phyloP scores from a whole-genome alignment of 352 stramenopile species.

The Globisporangium lucens region DNA sequence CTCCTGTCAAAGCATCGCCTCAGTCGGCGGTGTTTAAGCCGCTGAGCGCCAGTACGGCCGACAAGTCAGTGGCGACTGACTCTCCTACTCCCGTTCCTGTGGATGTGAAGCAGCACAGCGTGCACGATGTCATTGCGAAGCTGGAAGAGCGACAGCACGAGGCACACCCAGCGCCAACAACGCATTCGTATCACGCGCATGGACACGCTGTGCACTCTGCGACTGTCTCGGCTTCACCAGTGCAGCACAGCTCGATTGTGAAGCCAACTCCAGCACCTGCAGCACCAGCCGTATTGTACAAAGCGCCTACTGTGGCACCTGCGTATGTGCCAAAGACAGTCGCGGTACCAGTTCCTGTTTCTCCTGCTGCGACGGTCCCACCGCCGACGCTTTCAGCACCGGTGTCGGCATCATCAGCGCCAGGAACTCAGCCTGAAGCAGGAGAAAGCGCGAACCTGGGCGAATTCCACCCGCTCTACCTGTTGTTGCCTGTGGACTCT shows the following conservation, averaged over 20 bases:
- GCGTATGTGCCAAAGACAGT: background rate
- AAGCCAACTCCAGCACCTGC: background rate
- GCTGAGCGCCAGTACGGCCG: background rate
- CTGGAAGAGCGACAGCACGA: background rate
- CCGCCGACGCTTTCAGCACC: background rate
- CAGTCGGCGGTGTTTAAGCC: background rate
- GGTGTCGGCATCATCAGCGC: background rate
- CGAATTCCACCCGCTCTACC: conserved; percentile 44
- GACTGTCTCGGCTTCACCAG: background rate
- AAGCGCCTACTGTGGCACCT: background rate
- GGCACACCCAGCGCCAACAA: background rate
- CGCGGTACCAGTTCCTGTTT: background rate
- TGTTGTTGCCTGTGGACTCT: conserved; percentile 43
- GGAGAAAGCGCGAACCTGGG: background rate
- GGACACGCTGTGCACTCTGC: background rate
- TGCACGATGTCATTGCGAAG: background rate
- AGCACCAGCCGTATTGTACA: background rate
- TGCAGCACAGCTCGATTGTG: background rate
- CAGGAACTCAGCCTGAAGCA: background rate
- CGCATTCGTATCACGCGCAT: background rate
- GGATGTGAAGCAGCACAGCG: background rate
- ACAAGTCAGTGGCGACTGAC: background rate
- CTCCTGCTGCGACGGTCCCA: conserved; percentile 9
- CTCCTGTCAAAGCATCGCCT: background rate
- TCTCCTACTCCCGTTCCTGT: background rate